Evolutionary conservation across 352 stramenopile genomes (phyloP), one percentile per base, ranked within the genome.

Genomic region (Pythium dissotocum): DNA sequence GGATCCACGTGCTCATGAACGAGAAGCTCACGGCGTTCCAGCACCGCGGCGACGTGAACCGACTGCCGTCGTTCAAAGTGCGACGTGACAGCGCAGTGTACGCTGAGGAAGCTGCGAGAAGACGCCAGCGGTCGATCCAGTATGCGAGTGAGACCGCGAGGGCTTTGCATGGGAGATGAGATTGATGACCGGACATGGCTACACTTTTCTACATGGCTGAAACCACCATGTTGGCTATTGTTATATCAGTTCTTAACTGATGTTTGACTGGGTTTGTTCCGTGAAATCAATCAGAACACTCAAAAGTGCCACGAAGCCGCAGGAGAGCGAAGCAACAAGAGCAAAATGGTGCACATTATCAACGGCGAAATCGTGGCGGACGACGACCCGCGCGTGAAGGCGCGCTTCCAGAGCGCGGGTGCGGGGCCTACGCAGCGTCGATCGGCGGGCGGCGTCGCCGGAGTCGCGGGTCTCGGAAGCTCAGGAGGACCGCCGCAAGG

Each of bases 341-440:
- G 26, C 2, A 72, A 9, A 35, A 95, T 95, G 87, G 87, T 95
- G 71, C 87, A 94, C 74, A 95, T 95, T 57, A 90, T 95, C 70
- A 95, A 95, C 61, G 87, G 87, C 57, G 87, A 95, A 65, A 95
- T 95, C 78, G 85, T 95, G 21, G 56, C 70, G 48, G 87, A 95
- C 75, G 78, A 95, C 75, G 87, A 95, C 71, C 87, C 87, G 67
- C 80, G 87, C 21, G 84, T 95, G 58, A 74, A 75, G 58, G 60
- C 71, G n/a, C 65, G 61, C 28, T 35, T 67, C 33, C 66, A 76
- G 58, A n/a, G 56, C 13, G 36, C n/a, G 9, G 58, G 61, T 2
- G 54, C 44, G 21, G 56, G 56, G 1, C 56, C 64, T 2, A 36
- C 64, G 8, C 64, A 61, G 56, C 64, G 64, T n/a, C 64, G 64